phyloP scores from a whole-genome alignment of 2,329 filamentous ascomycete species.

The Orbilia blumenaviensis region DNA sequence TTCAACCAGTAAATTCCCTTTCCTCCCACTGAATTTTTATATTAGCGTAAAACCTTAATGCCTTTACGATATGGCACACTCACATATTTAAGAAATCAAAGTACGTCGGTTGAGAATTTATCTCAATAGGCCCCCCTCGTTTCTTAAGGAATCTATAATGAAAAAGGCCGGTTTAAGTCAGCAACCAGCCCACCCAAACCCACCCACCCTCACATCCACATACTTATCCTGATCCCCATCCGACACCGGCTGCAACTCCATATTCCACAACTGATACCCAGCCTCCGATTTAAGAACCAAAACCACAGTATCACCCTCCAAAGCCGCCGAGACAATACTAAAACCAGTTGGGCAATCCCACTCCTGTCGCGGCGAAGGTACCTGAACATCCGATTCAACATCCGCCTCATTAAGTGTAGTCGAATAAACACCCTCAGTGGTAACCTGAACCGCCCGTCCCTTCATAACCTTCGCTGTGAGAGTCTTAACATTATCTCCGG shows the following conservation, averaged over 20 bases:
- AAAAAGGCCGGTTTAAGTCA: neutral
- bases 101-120: constrained; percentile 29
- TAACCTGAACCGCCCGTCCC: constrained; percentile 37
- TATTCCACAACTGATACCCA: constrained; percentile 38
- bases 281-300: constrained; percentile 19
- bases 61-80: neutral
- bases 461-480: constrained; percentile 15
- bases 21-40: constrained; percentile 2
- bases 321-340: constrained; percentile 17
- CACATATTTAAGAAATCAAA: constrained; percentile 41
- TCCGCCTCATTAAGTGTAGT: constrained; percentile 36
- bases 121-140: constrained; percentile 14
- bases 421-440: constrained; percentile 37
- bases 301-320: constrained; percentile 17
- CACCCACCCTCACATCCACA: neutral
- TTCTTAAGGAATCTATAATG: constrained; percentile 32
- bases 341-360: constrained; percentile 41
- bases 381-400: constrained; percentile 37
- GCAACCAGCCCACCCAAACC: neutral
- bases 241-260: constrained; percentile 25
- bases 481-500: constrained; percentile 30
- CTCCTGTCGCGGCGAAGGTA: constrained; percentile 37
- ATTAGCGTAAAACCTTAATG: constrained; percentile 1
- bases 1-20: constrained; percentile 5
- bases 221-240: constrained; percentile 41